These are phyloP conservation scores for Cordia subcordata DNA, from an alignment of 257 asterid species.

Conservation along the genomic window DNA sequence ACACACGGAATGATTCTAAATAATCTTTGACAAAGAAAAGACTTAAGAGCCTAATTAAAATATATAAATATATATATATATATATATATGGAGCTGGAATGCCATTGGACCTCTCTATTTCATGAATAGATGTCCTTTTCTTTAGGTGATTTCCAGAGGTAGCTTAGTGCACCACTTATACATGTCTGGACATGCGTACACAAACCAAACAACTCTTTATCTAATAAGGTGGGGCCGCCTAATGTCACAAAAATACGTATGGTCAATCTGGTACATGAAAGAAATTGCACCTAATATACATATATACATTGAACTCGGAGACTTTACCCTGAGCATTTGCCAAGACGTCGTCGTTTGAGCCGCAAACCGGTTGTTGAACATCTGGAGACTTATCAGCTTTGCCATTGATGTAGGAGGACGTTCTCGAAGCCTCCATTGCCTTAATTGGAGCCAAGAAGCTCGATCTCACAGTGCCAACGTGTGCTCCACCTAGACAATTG, in stretches of 20 bases:
- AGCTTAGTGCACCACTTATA: too few species aligned
- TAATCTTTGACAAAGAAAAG: too few species aligned
- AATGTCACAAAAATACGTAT: not conserved
- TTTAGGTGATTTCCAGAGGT: too few species aligned
- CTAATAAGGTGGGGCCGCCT: not conserved
- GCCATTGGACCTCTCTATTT: too few species aligned
- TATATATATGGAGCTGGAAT: too few species aligned
- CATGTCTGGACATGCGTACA: not conserved
- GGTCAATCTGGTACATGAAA: too few species aligned
- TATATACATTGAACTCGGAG: conserved; percentile 28
- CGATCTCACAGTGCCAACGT: conserved; percentile 33
- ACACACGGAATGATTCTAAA: not conserved
- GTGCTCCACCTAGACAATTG: not conserved
- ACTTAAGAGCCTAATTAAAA: too few species aligned
- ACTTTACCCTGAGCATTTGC: conserved; percentile 24
- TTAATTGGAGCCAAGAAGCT: conserved; percentile 44
- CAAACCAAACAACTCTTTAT: not conserved
- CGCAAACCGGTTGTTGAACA: conserved; percentile 18
- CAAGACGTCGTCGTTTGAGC: conserved; percentile 21
- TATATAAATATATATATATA: too few species aligned
- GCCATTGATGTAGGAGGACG: conserved; percentile 34
- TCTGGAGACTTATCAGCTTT: conserved; percentile 16
- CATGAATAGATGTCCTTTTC: too few species aligned
- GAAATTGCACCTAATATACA: not conserved
- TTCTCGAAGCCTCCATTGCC: conserved; percentile 59